Base-by-base conservation (phyloP, 2,329 filamentous ascomycete species). In the Ophiostoma sp. region DNA sequence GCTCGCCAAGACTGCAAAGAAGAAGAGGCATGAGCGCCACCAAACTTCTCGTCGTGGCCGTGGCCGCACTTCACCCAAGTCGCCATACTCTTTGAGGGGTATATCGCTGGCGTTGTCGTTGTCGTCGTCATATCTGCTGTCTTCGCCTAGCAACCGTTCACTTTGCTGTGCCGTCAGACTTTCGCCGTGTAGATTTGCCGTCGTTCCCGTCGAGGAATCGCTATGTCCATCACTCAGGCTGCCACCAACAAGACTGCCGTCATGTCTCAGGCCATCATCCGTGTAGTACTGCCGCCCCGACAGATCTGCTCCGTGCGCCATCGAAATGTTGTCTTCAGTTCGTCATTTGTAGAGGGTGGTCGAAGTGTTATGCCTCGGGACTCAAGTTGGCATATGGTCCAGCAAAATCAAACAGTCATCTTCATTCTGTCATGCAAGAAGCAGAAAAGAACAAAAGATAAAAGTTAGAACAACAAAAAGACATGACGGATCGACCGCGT, bases 1-100 rank as follows among this genome's bases (percentile, higher is more conserved):
- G 59, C 74, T 61, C 8, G 72, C 74, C 4, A 68, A 1, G 22
- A 55, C 48, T 15, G 70, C 66, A 7, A 70, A 1, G 3, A 36
- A 17, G 19, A 73, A 76, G 19, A 76, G 22, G 6, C n/a, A 8
- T 15, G 55, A 28, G 42, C 48, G 33, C 73, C 71, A 72, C 45
- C 72, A 48, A 6, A 64, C 15, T 17, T 50, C 50, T 1, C 52
- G 48, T n/a, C 55, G 70, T 5, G 19, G 52, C 42, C 33, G 69
- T 25, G 5, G 22, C 8, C 48, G 55, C 6, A 33, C 6, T 5
- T 25, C 48, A 6, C 17, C 25, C 3, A 48, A 7, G 33, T 15
- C n/a, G 48, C 42, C 45, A 17, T 70, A 39, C 3, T 63, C 48
- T 52, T 63, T 15, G 28, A 9, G 31, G 25, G 19, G 28, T n/a